Evolutionary conservation across 2,329 filamentous ascomycete species (phyloP).

Genomic region (Trichoderma semiorbis): DNA sequence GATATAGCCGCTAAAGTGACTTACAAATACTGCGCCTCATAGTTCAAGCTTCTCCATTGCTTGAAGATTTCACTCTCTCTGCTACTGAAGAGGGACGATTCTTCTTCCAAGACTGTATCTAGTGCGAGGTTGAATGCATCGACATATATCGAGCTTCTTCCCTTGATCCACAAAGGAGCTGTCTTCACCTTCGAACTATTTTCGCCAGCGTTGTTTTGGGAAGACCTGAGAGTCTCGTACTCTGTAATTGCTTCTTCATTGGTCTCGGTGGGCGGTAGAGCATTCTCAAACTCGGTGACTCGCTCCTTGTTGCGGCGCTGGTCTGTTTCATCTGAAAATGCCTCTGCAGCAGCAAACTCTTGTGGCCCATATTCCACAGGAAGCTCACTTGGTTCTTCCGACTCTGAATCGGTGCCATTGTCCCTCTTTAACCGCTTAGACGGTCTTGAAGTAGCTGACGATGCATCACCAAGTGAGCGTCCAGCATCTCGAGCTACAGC

Average conservation of each 20-base stretch:
- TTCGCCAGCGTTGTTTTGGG: conserved; percentile 39
- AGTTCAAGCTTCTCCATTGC: conserved; percentile 68
- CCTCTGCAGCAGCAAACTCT: not conserved
- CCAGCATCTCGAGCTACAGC: not conserved
- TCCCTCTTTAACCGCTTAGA: conserved; percentile 32
- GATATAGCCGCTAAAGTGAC: conserved; percentile 29
- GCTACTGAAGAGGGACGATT: conserved; percentile 80
- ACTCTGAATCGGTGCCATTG: conserved; percentile 24
- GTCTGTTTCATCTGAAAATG: not conserved
- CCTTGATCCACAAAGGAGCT: conserved; percentile 59
- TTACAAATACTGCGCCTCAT: conserved; percentile 88
- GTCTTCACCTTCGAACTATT: conserved; percentile 41
- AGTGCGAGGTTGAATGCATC: conserved; percentile 95
- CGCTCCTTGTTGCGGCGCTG: not conserved
- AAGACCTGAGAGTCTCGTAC: conserved; percentile 68
- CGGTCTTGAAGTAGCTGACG: conserved; percentile 23
- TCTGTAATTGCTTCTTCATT: conserved; percentile 72
- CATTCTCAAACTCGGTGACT: conserved; percentile 42
- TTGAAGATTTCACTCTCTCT: conserved; percentile 74
- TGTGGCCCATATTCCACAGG: not conserved
- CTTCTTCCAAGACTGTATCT: conserved; percentile 83
- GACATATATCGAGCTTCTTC: conserved; percentile 88
- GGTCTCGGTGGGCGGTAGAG: conserved; percentile 63
- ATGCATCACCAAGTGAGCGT: not conserved
- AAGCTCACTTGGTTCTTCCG: conserved; percentile 22